Evolutionary conservation across 768 basidiomycete species (phyloP), one percentile per base, ranked within the genome.

Genomic region (Gymnopilus dilepis): DNA sequence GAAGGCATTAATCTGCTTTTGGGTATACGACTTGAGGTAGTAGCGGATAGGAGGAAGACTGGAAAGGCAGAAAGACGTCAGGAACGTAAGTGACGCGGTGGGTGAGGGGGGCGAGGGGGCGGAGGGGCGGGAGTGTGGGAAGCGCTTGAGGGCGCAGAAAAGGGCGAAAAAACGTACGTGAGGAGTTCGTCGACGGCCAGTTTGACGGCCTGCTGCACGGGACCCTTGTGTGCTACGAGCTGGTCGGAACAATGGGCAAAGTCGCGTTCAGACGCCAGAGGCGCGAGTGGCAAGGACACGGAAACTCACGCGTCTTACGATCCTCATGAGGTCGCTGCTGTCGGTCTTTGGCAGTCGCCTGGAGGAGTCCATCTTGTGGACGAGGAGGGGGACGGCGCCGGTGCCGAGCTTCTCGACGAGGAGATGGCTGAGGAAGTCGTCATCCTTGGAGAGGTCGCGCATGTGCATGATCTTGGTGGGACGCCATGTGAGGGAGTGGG

Each of bases 381-480:
- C 93, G 59, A 88, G 84, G 56, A 95, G 82, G n/a, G 93, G 92
- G 7, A 89, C 88, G 7, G 73, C 74, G 31, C 90, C 90, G 3
- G 92, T 92, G 43, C 93, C 92, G 33, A 95, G 85, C 68, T 94
- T 94, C 78, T 95, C 92, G 63, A 95, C 91, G 59, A 95, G 86
- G 38, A 95, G 83, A 78, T 94, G 91, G 70, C 89, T 91, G 73
- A 95, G 87, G 74, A 94, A 94, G 77, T 95, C 93, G 74, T 95
- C 93, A 77, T 95, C 93, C 75, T 86, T 88, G 70, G 92, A 91
- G 63, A 95, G 85, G 85, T 95, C 93, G 76, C 85, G 85, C 83
- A 92, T 90, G 78, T 92, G 91, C 92, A 94, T 94, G 68, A 91
- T 88, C 81, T 91, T 93, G 51, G 91, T 94, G 19, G 88, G 88